Evolutionary conservation across 768 basidiomycete species (phyloP).

Genomic region (Lactifluus piperatus): DNA sequence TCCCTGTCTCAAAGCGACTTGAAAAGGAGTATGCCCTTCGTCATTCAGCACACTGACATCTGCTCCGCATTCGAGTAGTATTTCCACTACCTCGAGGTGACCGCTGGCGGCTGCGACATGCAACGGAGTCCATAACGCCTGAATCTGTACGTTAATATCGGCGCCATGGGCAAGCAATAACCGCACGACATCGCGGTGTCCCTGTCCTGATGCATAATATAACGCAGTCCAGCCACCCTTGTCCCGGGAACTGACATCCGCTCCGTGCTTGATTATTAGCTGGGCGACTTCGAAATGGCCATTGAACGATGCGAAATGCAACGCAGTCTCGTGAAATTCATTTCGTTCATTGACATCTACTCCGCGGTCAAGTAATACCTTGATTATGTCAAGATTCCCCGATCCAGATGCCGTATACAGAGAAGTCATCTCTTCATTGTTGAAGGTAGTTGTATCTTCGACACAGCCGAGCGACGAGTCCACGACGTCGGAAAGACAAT

Average conservation of each 20-base stretch:
- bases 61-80: not conserved
- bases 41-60: not conserved
- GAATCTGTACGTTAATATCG: not conserved
- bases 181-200: not conserved
- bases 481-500: not conserved
- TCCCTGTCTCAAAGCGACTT: not conserved
- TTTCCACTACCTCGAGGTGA: not conserved
- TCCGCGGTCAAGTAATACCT: not conserved
- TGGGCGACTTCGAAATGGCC: not conserved
- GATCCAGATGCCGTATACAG: not conserved
- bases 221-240: not conserved
- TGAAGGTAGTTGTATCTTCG: too few relatives aligned
- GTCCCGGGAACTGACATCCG: not conserved
- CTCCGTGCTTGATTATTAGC: not conserved
- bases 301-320: not conserved
- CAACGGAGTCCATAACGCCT: not conserved
- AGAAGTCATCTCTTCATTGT: not conserved
- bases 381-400: not conserved
- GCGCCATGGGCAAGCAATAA: not conserved
- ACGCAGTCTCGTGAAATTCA: not conserved
- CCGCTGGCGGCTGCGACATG: not conserved
- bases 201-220: not conserved
- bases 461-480: too few relatives aligned
- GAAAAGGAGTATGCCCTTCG: not conserved
- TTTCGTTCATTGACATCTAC: not conserved